These are phyloP conservation scores for Tuber umbilicatum DNA, from an alignment of 495 filamentous ascomycete species.

Conservation along the genomic window DNA sequence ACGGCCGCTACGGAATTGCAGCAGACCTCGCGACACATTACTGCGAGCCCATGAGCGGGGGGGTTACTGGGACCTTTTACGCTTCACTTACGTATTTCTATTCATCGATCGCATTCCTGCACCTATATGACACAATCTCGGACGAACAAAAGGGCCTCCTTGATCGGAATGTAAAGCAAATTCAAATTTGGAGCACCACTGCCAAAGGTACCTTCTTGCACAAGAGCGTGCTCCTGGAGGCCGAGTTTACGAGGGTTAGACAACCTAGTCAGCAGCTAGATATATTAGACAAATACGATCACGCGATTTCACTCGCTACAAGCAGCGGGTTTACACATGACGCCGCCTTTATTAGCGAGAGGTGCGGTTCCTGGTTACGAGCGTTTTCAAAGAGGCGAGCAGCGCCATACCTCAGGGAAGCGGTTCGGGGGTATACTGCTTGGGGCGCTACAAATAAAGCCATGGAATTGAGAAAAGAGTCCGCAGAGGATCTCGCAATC, in stretches of 20 bases:
- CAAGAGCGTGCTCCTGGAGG: constrained; percentile 38
- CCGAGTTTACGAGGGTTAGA: constrained; percentile 29
- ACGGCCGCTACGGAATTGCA: constrained; percentile 37
- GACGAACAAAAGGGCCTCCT: constrained; percentile 34
- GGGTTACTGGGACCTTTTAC: constrained; percentile 37
- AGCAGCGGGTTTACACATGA: constrained; percentile 38
- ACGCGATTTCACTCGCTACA: constrained; percentile 38
- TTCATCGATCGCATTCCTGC: constrained; percentile 38
- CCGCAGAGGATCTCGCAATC: constrained; percentile 31
- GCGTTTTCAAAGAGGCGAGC: constrained; percentile 35
- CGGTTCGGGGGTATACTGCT: constrained; percentile 36
- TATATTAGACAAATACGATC: constrained; percentile 40
- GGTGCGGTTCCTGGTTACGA: constrained; percentile 37
- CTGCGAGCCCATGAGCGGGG: constrained; percentile 34
- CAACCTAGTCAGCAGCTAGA: constrained; percentile 35
- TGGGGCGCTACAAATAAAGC: constrained; percentile 41
- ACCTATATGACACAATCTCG: constrained; percentile 33
- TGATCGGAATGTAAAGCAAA: constrained; percentile 32
- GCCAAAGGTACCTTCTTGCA: constrained; percentile 39
- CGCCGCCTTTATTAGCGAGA: constrained; percentile 40
- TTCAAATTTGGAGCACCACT: constrained; percentile 34
- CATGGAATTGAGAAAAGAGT: constrained; percentile 35
- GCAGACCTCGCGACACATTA: constrained; percentile 38
- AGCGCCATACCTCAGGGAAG: constrained; percentile 39
- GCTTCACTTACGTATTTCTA: constrained; percentile 38